These are phyloP conservation scores for Brassica napus DNA, from an alignment of 345 rosid genomes.

Conservation along the genomic window Da-Ae NC_063442.1:14911001-14911500, in stretches of 20 bases:
- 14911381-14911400: conserved; percentile 61
- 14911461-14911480: conserved; percentile 64
- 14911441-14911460: conserved; percentile 63
- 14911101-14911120: conserved; percentile 75
- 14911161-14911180: conserved; percentile 93
- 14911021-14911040: conserved; percentile 85
- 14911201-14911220: background rate
- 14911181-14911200: conserved; percentile 64
- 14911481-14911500: conserved; percentile 56
- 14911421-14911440: conserved; percentile 75
- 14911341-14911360: conserved; percentile 70
- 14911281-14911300: conserved; percentile 81
- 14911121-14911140: conserved; percentile 82
- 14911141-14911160: conserved; percentile 81
- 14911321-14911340: conserved; percentile 49
- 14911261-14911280: conserved; percentile 68
- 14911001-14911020: conserved; percentile 54
- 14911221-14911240: background rate
- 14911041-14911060: conserved; percentile 73
- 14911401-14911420: conserved; percentile 62
- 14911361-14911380: conserved; percentile 94
- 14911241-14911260: conserved; percentile 7
- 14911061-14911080: conserved; percentile 78
- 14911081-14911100: conserved; percentile 78
- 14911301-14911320: conserved; percentile 42